phyloP scores from a whole-genome alignment of 2,329 filamentous ascomycete genomes.

The Aspergillus sergii region DNA sequence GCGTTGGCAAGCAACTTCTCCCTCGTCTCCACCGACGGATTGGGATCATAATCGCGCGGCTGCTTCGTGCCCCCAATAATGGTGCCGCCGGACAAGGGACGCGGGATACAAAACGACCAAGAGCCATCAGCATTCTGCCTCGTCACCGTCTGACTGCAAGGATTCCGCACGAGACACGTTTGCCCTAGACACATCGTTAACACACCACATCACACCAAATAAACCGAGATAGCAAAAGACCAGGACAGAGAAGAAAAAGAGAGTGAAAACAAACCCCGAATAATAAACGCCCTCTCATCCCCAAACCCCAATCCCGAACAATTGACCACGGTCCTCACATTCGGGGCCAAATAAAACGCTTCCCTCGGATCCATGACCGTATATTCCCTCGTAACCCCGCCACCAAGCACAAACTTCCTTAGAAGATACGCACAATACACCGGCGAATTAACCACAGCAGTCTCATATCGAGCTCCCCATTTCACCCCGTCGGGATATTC shows the following conservation, averaged over 20 bases:
- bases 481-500: constrained; percentile 40
- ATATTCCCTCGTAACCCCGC: constrained; percentile 36
- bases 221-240: background rate
- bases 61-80: constrained; percentile 69
- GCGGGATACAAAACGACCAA: constrained; percentile 66
- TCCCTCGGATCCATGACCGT: constrained; percentile 34
- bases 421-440: constrained; percentile 47
- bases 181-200: constrained; percentile 36
- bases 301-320: constrained; percentile 48
- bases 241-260: background rate
- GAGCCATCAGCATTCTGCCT: constrained; percentile 64
- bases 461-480: constrained; percentile 46
- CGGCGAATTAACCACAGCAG: constrained; percentile 47
- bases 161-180: constrained; percentile 52
- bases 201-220: too few species aligned
- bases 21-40: constrained; percentile 52
- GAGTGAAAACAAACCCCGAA: constrained; percentile 36
- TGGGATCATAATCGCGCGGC: constrained; percentile 56
- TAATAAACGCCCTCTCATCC: constrained; percentile 47
- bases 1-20: constrained; percentile 50
- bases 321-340: constrained; percentile 46
- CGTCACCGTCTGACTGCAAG: constrained; percentile 54
- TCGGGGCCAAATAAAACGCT: constrained; percentile 39
- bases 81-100: constrained; percentile 64
- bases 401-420: constrained; percentile 42